phyloP scores from a whole-genome alignment of 73 alveolate genomes.

The Symbiodinium pilosum region DNA sequence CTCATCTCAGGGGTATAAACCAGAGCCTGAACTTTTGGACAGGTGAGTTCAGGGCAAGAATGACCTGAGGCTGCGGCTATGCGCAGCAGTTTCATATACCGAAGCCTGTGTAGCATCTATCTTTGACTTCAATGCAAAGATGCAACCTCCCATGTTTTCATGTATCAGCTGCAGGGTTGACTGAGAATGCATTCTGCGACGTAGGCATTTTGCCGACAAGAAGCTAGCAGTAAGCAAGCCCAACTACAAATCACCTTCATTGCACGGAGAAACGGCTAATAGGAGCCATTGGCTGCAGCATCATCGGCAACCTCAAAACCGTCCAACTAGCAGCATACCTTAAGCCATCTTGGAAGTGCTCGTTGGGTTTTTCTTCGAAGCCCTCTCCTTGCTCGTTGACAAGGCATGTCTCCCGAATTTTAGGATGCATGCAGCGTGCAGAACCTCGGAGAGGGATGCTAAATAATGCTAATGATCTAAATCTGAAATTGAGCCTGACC shows the following conservation, averaged over 20 bases:
- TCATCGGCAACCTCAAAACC: no score
- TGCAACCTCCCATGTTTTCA: no score
- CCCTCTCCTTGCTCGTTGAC: neutral
- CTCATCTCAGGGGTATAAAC: neutral
- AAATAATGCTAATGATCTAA: neutral
- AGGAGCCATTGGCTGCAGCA: constrained; percentile 33
- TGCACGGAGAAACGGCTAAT: constrained; percentile 6
- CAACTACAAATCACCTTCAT: neutral
- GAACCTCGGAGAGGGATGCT: neutral
- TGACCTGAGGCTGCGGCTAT: neutral
- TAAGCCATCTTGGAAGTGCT: no score
- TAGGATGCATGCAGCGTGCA: neutral
- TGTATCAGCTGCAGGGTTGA: neutral
- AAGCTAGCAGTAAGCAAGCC: neutral
- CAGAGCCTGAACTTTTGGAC: no score
- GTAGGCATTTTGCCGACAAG: neutral
- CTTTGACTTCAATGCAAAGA: neutral
- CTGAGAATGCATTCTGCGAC: neutral
- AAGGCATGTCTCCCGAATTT: neutral
- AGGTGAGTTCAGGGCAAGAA: no score
- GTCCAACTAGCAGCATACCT: no score
- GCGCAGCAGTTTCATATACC: neutral
- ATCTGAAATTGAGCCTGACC: neutral
- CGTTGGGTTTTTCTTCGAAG: neutral
- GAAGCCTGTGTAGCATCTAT: neutral